A percentile compares a stretch with the other conserved stretches of the same genome.
These are phyloP conservation scores for Pythium plurisporium DNA, from an alignment of 352 stramenopile species.

Conservation along the genomic window DNA sequence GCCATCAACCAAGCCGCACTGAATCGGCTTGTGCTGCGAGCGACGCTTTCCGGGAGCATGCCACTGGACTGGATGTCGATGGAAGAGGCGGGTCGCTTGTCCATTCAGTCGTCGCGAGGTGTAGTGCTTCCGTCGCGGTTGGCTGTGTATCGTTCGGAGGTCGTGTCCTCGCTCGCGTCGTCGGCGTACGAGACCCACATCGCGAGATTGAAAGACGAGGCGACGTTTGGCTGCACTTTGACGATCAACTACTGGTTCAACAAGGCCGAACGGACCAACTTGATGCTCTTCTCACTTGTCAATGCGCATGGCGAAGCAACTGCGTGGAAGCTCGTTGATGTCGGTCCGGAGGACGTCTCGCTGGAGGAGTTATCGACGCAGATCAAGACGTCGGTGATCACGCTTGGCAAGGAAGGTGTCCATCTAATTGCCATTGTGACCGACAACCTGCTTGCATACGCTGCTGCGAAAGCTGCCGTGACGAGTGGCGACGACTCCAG, in stretches of 20 bases:
- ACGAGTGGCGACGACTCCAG: conserved; percentile 15
- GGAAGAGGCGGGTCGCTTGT: conserved; percentile 32
- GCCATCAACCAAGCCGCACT: conserved; percentile 21
- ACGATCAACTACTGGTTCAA: conserved; percentile 59
- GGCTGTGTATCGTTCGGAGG: conserved; percentile 5
- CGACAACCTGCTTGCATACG: conserved; percentile 31
- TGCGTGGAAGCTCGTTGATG: conserved; percentile 50
- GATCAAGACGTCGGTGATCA: conserved; percentile 39
- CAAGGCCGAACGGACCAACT: conserved; percentile 42
- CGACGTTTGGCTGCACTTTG: conserved; percentile 43
- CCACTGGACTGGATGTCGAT: conserved; percentile 59
- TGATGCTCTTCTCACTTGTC: conserved; percentile 65
- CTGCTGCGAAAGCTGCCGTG: conserved; percentile 20
- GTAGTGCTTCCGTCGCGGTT: conserved; percentile 20
- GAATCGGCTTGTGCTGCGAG: conserved; percentile 39
- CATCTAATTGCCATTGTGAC: conserved; percentile 73
- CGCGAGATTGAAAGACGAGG: conserved; percentile 53
- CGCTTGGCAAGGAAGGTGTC: conserved; percentile 42
- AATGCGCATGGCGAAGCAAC: conserved; percentile 62
- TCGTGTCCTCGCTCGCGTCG: conserved; percentile 2
- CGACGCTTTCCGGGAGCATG: conserved; percentile 36
- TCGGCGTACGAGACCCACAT: conserved; percentile 44
- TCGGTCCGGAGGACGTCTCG: conserved; percentile 37
- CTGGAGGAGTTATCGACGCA: conserved; percentile 44
- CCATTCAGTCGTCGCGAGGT: neutral